Evolutionary conservation across 345 rosid species (phyloP).

Genomic region (Populus alba): DNA sequence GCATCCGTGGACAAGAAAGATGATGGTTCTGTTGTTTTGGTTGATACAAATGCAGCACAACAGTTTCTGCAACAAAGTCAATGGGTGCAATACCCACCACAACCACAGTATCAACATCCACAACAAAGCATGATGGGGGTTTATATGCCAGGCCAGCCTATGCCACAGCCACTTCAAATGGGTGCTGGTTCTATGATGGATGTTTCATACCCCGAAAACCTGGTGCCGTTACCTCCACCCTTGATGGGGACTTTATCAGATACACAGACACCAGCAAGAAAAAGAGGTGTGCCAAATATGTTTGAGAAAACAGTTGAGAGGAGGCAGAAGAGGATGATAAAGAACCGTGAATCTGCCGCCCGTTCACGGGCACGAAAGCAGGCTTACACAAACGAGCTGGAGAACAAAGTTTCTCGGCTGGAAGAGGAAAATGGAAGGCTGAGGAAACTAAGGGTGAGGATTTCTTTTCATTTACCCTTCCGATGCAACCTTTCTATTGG

Average conservation of each 20-base stretch:
- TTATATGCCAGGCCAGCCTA: slow-evolving; percentile 56
- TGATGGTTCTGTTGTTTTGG: slow-evolving; percentile 33
- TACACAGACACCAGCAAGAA: slow-evolving; percentile 73
- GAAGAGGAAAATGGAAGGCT: slow-evolving; percentile 96
- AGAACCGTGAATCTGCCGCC: slow-evolving; percentile 97
- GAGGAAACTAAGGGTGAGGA: slow-evolving; percentile 69
- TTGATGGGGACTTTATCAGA: slow-evolving; percentile 79
- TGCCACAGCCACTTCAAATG: slow-evolving; percentile 52
- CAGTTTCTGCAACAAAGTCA: slow-evolving; percentile 65
- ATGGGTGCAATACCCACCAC: slow-evolving; percentile 80
- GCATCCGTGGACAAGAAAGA: slow-evolving; percentile 40
- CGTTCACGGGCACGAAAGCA: slow-evolving; percentile 97
- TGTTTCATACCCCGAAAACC: slow-evolving; percentile 63
- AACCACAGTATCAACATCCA: slow-evolving; percentile 60
- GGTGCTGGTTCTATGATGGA: slow-evolving; percentile 63
- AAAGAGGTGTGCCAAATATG: slow-evolving; percentile 60
- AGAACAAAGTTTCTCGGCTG: slow-evolving; percentile 80
- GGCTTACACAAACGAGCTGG: slow-evolving; percentile 97
- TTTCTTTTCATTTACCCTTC: slow-evolving; percentile 2
- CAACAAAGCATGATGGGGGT: slow-evolving; percentile 63
- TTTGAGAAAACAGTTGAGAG: slow-evolving; percentile 82
- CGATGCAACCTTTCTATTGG: neutral
- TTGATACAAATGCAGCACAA: slow-evolving; percentile 44
- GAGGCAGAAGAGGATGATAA: slow-evolving; percentile 96
- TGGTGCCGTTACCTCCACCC: slow-evolving; percentile 57